phyloP scores from a whole-genome alignment of 768 basidiomycete genomes.

The Termitomyces eurrhizus region DNA sequence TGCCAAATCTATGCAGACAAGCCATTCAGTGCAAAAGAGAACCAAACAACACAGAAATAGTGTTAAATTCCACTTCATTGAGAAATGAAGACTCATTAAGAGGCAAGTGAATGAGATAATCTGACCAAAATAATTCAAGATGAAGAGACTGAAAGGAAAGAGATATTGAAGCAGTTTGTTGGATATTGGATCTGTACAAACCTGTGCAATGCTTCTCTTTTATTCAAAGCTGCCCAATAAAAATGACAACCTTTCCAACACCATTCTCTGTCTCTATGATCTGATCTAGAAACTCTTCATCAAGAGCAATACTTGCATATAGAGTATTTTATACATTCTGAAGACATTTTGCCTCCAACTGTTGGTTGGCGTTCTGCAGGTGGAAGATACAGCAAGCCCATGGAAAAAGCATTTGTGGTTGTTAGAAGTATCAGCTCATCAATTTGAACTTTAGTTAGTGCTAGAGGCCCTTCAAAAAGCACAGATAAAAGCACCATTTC shows the following conservation, averaged over 20 bases:
- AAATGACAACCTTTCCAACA: conserved; percentile 80
- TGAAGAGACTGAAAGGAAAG: conserved; percentile 89
- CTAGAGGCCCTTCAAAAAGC: conserved; percentile 73
- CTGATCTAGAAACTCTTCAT: conserved; percentile 73
- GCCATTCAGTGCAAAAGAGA: conserved; percentile 63
- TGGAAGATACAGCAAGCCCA: conserved; percentile 82
- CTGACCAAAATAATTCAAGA: conserved; percentile 89
- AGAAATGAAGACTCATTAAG: conserved; percentile 37
- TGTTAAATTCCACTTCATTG: conserved; percentile 98
- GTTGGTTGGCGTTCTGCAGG: conserved; percentile 42
- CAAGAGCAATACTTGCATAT: conserved; percentile 80
- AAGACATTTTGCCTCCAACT: conserved; percentile 51
- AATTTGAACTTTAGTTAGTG: conserved; percentile 53
- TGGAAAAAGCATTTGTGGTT: conserved; percentile 79
- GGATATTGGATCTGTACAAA: conserved; percentile 15
- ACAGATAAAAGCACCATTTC: conserved; percentile 32
- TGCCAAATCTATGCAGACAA: conserved; percentile 69
- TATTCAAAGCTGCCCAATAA: conserved; percentile 81
- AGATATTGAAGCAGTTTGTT: conserved; percentile 3
- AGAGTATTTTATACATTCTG: conserved; percentile 81
- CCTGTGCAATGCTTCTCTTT: conserved; percentile 71
- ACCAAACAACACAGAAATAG: conserved; percentile 91
- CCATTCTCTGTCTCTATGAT: conserved; percentile 80
- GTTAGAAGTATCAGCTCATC: conserved; percentile 59
- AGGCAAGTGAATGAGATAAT: conserved; percentile 80